Evolutionary conservation across 768 basidiomycete genomes (phyloP).

Genomic region (Serpula lacrymans): DNA sequence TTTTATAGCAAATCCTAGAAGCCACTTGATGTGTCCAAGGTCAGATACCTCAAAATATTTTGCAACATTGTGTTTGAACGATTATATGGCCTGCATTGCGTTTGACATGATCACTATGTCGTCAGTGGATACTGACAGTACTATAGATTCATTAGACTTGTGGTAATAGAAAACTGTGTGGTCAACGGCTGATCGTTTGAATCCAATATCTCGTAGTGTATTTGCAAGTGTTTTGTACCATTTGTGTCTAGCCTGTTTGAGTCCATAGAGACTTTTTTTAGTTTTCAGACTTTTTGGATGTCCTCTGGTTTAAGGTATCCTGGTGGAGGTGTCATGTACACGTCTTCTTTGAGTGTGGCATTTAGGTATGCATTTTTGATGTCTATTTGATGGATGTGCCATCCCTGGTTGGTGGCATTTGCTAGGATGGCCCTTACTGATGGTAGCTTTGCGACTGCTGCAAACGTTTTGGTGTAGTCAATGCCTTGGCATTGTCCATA

Average conservation of each 20-base stretch:
- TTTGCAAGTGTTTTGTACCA: conserved; percentile 26
- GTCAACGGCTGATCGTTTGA: neutral
- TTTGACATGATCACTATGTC: neutral
- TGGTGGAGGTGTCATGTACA: conserved; percentile 35
- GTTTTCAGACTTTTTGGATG: conserved; percentile 21
- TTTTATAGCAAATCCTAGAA: neutral
- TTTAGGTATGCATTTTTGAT: conserved; percentile 14
- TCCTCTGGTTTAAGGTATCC: conserved; percentile 15
- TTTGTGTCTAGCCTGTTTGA: conserved; percentile 30
- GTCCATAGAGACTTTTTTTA: conserved; percentile 34
- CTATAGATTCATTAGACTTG: neutral
- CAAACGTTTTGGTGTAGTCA: conserved; percentile 21
- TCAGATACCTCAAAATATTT: neutral
- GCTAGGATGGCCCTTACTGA: conserved; percentile 8
- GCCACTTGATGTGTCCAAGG: neutral
- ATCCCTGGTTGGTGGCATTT: conserved; percentile 4
- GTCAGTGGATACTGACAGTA: neutral
- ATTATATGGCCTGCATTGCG: neutral
- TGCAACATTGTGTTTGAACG: neutral
- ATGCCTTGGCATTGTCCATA: neutral
- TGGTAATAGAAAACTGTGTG: neutral
- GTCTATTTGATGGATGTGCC: conserved; percentile 11
- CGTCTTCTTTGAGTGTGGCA: conserved; percentile 22
- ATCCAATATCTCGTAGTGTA: neutral
- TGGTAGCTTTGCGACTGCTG: conserved; percentile 1